Percentiles rank a stretch among this genome's conserved stretches.
Evolutionary conservation across 768 basidiomycete genomes (phyloP).

Genomic region (Tulasnella sp.): DNA sequence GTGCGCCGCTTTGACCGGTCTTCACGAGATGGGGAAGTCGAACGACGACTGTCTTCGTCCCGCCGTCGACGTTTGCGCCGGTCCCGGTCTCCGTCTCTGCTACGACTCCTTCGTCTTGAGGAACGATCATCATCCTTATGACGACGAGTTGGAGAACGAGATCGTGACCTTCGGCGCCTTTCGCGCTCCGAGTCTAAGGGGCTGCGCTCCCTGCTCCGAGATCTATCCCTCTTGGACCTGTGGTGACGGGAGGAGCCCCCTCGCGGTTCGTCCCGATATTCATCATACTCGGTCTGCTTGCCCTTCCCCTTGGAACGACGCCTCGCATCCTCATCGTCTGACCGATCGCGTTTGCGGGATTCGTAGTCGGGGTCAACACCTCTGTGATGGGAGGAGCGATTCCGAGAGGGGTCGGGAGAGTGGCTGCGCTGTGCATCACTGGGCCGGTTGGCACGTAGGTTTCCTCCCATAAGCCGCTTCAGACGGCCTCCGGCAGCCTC

Average conservation of each 20-base stretch:
- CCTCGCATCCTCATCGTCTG: neutral
- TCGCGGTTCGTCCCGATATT: neutral
- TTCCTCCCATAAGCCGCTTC: conserved; percentile 34
- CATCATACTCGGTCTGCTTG: neutral
- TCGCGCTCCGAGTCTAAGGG: neutral
- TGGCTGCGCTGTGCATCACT: conserved; percentile 1
- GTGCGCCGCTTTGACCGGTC: conserved; percentile 23
- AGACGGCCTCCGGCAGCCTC: conserved; percentile 64
- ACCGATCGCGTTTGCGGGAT: neutral
- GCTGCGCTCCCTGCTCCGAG: neutral
- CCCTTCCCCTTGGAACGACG: conserved; percentile 3
- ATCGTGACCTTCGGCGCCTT: neutral
- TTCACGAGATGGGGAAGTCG: neutral
- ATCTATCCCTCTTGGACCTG: neutral
- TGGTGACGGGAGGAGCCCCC: conserved; percentile 11
- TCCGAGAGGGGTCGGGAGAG: neutral
- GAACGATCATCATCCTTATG: neutral
- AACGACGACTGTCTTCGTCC: neutral
- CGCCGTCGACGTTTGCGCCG: neutral
- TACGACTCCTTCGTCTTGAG: neutral
- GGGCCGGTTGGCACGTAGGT: conserved; percentile 18
- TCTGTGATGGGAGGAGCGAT: neutral
- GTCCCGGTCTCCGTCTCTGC: neutral
- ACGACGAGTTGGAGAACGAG: neutral
- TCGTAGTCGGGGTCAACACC: neutral